Base-by-base conservation (phyloP, 2,329 filamentous ascomycete species). In the Clarireedia paspali region DNA sequence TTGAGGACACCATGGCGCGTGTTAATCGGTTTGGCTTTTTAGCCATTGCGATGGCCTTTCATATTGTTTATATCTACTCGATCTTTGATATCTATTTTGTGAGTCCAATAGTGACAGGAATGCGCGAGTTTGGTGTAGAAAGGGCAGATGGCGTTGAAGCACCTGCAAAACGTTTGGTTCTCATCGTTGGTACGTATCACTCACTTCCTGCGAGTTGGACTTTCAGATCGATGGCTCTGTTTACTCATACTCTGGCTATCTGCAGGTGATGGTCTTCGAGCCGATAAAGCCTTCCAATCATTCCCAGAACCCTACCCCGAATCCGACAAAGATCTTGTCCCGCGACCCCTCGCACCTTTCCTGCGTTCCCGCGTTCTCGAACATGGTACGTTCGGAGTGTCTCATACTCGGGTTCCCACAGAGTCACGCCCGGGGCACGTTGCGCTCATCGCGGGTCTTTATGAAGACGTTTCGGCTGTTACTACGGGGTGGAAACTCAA, bases 71-170 rank as follows among this genome's bases (percentile, higher is more conserved):
- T 72, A 87, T 96, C 56, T 88, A 87, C 70, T 96, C 91, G 58
- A 97, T 97, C 67, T 99, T 99, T 74, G 91, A 96, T 72, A 94
- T 97, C 62, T 97, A 99, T 74, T 99, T 99, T 70, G 91, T 96
- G 69, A 96, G 91, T 70, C 94, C 94, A 23, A 94, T 99, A 64
- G 94, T 97, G 54, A 88, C 87, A 75, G 94, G 94, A 68, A 99
- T 99, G 94, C 83, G 81, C 67, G 81, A 91, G 58, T 91, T 90
- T 72, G 74, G 77, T 47, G 77, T 95, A 39, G 82, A 91, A 58
- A 78, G 85, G 55, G 74, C 80, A 40, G 64, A 73, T 44, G 73
- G 74, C 51, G 71, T 72, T 50, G 83, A 86, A 70, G 82, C 91
- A 23, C 94, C 94, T 1, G 92, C 95, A 5, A 89, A 94, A 71